Conservation (phyloP, 164 flowering plant genomes). For the Saururus chinensis region DNA sequence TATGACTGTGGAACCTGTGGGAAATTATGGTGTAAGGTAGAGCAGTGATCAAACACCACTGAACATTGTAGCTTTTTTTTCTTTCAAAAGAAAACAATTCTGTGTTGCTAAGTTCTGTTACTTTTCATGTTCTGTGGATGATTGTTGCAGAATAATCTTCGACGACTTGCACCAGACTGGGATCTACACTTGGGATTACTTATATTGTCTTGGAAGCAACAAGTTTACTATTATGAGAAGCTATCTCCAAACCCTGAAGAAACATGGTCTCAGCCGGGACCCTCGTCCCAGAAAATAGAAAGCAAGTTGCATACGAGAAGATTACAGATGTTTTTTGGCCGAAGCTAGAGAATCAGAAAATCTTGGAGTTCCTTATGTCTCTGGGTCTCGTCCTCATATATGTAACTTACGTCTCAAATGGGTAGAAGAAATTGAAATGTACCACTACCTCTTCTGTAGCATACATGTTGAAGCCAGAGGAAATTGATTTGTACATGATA, state of each 20-base stretch:
- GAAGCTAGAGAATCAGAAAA: conserved; percentile 7
- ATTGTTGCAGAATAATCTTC: conserved; percentile 48
- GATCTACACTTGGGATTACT: conserved; percentile 86
- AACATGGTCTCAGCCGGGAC: conserved; percentile 70
- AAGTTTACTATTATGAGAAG: conserved; percentile 71
- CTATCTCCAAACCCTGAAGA: conserved; percentile 57
- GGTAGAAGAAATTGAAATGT: neutral
- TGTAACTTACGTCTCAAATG: no score
- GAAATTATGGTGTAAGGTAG: conserved; percentile 96
- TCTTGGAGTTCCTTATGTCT: neutral
- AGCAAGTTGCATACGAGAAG: neutral
- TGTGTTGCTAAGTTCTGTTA: neutral
- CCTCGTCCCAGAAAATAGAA: conserved; percentile 36
- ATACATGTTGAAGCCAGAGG: neutral
- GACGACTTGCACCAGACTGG: conserved; percentile 98
- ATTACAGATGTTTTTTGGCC: no score
- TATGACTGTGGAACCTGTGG: conserved; percentile 92
- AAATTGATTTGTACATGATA: neutral
- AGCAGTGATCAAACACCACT: neutral
- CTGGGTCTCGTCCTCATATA: no score
- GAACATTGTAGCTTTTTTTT: no score
- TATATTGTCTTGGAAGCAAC: conserved; percentile 76
- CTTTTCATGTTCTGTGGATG: neutral
- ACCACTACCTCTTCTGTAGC: neutral
- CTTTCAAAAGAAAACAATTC: neutral